These are phyloP conservation scores for Lasiosphaeris hirsuta DNA, from an alignment of 495 filamentous ascomycete species.

Conservation along the genomic window DNA sequence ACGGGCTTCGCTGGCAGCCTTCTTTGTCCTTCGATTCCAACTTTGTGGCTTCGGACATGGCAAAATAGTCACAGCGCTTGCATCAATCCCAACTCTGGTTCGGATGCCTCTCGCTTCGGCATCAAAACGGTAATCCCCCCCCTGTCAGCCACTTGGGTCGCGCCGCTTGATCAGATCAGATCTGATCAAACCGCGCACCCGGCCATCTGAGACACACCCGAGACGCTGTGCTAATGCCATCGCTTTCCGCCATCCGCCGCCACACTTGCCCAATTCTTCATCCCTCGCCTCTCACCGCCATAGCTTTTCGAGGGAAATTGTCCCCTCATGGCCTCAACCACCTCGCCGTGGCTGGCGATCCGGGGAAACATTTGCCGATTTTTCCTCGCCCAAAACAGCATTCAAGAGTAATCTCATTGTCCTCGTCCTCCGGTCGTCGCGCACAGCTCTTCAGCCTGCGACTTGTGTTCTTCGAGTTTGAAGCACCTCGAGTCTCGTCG, in stretches of 20 bases:
- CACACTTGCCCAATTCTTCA: not conserved
- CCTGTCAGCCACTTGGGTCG: constrained; percentile 26
- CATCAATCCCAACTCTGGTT: constrained; percentile 12
- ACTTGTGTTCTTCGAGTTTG: too few relatives aligned
- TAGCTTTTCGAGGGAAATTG: not conserved
- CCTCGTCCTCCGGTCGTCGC: too few relatives aligned
- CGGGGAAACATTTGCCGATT: too few relatives aligned
- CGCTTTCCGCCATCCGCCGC: not conserved
- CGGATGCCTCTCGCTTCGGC: constrained; percentile 28
- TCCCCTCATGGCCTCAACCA: not conserved
- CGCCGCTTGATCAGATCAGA: constrained; percentile 25
- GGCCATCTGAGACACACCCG: constrained; percentile 27
- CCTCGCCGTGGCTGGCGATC: too few relatives aligned
- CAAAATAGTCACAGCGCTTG: not conserved
- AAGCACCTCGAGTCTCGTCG: too few relatives aligned
- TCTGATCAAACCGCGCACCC: constrained; percentile 24
- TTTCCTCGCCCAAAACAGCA: too few relatives aligned
- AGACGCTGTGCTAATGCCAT: constrained; percentile 19
- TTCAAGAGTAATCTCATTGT: too few relatives aligned
- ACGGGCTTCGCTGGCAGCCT: too few relatives aligned
- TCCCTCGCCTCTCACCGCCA: too few relatives aligned
- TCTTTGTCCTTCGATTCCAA: too few relatives aligned
- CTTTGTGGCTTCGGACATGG: not conserved
- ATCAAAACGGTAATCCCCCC: constrained; percentile 18
- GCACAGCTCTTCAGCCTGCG: too few relatives aligned